A percentile compares a stretch with the other conserved stretches of the same genome.
These are phyloP conservation scores for Syzygium oleosum DNA, from an alignment of 345 rosid species.

Conservation along the genomic window DNA sequence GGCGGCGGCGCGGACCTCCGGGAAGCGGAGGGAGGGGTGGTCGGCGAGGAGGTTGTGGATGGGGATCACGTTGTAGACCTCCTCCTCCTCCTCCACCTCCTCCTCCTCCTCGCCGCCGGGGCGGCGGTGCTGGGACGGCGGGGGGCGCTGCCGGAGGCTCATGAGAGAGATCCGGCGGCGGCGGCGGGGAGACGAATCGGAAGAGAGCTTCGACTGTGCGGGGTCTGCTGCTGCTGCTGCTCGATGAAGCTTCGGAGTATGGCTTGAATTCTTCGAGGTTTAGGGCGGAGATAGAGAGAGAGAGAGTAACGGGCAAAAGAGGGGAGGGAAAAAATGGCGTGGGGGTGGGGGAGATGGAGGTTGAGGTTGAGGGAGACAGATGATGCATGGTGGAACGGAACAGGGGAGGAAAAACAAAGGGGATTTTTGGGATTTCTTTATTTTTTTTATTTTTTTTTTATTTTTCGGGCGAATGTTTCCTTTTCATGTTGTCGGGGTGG, in stretches of 20 bases:
- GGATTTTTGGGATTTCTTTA: accelerated
- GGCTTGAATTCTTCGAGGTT: background rate
- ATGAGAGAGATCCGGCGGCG: background rate
- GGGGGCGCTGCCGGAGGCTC: conserved; percentile 5
- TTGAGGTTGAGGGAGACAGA: background rate
- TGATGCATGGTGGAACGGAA: background rate
- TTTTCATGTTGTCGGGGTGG: too few species aligned
- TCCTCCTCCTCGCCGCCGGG: conserved; percentile 25
- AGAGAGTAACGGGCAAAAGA: background rate
- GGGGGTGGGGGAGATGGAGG: background rate
- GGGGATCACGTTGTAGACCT: conserved; percentile 76
- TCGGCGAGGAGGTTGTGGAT: conserved; percentile 90
- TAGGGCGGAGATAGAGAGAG: background rate
- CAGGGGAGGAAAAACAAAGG: background rate
- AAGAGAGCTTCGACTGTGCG: background rate
- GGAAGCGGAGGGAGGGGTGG: conserved; percentile 89
- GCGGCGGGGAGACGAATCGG: background rate
- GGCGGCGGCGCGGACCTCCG: conserved; percentile 87
- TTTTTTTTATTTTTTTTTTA: background rate
- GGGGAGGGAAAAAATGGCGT: background rate
- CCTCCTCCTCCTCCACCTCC: conserved; percentile 29
- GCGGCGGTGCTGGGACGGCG: background rate
- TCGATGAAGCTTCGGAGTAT: background rate
- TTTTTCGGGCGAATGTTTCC: background rate
- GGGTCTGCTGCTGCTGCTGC: background rate